Evolutionary conservation across 306 rosid species (phyloP).

Genomic region (Cicer yamashitae): DNA sequence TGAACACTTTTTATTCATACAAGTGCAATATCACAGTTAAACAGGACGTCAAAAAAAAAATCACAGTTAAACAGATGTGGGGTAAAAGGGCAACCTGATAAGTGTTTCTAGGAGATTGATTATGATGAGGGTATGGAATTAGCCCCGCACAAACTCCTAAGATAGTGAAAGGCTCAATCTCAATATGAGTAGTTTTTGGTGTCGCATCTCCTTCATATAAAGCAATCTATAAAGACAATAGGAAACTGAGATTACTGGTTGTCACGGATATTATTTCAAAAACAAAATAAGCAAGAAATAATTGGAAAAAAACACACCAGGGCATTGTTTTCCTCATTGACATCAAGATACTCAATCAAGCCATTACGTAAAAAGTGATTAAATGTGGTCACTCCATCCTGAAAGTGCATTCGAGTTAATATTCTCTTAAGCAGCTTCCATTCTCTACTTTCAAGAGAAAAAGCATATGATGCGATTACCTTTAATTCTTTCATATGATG

Average conservation of each 20-base stretch:
- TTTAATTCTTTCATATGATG: conserved; percentile 90
- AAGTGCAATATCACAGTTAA: conserved; percentile 4
- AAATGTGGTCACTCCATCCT: conserved; percentile 91
- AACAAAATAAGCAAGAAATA: conserved; percentile 33
- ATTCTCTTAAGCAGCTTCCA: conserved; percentile 29
- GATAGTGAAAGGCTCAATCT: conserved; percentile 94
- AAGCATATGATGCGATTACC: conserved; percentile 52
- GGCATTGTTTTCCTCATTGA: conserved; percentile 95
- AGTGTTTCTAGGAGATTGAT: conserved; percentile 97
- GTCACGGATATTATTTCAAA: conserved; percentile 30
- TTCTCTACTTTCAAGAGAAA: conserved; percentile 34
- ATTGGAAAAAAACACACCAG: conserved; percentile 62
- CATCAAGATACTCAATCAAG: conserved; percentile 94
- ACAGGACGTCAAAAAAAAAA: no score
- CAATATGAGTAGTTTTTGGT: conserved; percentile 75
- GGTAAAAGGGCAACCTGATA: conserved; percentile 67
- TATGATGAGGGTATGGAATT: conserved; percentile 98
- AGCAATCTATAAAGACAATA: conserved; percentile 66
- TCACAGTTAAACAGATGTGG: no score
- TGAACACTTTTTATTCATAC: conserved; percentile 20
- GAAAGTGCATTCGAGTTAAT: conserved; percentile 39
- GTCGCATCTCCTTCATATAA: conserved; percentile 84
- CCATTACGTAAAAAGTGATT: conserved; percentile 87
- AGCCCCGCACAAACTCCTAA: conserved; percentile 91
- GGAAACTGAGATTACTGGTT: not conserved